Percentiles rank a stretch among this genome's conserved stretches.
These are phyloP conservation scores for Papiliotrema nemorosa DNA, from an alignment of 1,284 basidiomycete genomes.

Conservation along the genomic window DNA sequence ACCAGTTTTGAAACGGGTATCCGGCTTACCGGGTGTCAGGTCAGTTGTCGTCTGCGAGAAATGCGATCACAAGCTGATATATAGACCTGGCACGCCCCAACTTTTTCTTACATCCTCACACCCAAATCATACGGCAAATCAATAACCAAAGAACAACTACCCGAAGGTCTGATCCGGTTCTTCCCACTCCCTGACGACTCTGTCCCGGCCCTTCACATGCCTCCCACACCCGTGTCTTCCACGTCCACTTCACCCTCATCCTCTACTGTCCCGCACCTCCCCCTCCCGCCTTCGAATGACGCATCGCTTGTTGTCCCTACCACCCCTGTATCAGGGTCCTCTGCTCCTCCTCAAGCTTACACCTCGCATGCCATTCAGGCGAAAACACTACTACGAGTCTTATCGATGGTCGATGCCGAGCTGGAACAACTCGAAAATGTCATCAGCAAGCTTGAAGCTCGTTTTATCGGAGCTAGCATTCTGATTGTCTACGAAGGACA, in stretches of 20 bases:
- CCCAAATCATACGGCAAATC: constrained; percentile 78
- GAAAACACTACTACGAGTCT: constrained; percentile 58
- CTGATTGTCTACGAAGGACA: constrained; percentile 82
- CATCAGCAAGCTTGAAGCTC: constrained; percentile 61
- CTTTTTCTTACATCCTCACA: constrained; percentile 58
- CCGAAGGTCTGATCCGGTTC: constrained; percentile 69
- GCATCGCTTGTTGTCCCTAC: background rate
- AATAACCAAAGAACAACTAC: constrained; percentile 64
- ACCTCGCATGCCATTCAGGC: constrained; percentile 55
- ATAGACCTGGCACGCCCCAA: constrained; percentile 69
- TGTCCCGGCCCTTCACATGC: constrained; percentile 16
- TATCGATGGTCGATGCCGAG: constrained; percentile 54
- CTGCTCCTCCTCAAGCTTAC: constrained; percentile 10
- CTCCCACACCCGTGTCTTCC: constrained; percentile 12
- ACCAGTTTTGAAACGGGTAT: constrained; percentile 75
- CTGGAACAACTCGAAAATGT: constrained; percentile 56
- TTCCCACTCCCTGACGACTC: constrained; percentile 58
- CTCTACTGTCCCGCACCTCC: constrained; percentile 3
- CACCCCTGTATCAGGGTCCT: background rate
- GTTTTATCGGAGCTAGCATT: constrained; percentile 77
- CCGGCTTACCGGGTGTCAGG: constrained; percentile 84
- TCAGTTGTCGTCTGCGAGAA: constrained; percentile 44
- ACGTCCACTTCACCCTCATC: constrained; percentile 4
- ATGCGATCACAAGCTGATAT: constrained; percentile 2
- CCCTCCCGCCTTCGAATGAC: background rate